phyloP scores from a whole-genome alignment of 2,329 filamentous ascomycete genomes.

The Aspergillus versicolor region DNA sequence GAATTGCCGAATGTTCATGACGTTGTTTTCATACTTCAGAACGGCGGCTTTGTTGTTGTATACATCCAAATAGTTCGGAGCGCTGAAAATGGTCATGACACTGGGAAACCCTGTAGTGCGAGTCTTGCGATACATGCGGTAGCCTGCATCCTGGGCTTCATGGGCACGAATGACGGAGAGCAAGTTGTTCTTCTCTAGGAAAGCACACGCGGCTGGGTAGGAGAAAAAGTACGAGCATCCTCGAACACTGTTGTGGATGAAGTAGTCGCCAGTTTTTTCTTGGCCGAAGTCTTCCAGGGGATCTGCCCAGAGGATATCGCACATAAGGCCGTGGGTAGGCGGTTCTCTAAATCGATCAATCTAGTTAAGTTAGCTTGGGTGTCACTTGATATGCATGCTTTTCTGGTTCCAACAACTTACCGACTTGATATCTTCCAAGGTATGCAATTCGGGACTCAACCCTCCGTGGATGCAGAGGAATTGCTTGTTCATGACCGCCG shows the following conservation, averaged over 20 bases:
- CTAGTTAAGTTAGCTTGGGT: conserved; percentile 46
- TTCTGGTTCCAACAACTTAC: conserved; percentile 53
- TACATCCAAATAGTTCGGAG: conserved; percentile 96
- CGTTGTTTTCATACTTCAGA: conserved; percentile 99
- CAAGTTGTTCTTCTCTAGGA: conserved; percentile 98
- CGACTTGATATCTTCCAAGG: conserved; percentile 86
- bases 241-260: conserved; percentile 96
- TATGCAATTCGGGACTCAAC: conserved; percentile 92
- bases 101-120: conserved; percentile 96
- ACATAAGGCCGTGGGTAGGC: conserved; percentile 97
- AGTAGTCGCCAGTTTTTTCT: conserved; percentile 97
- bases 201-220: conserved; percentile 93
- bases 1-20: conserved; percentile 99
- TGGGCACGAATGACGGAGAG: conserved; percentile 96
- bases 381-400: neutral
- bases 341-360: conserved; percentile 98
- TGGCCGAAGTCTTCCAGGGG: conserved; percentile 97
- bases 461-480: conserved; percentile 98
- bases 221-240: conserved; percentile 99
- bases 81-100: conserved; percentile 99
- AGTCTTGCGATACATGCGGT: conserved; percentile 99
- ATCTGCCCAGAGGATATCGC: conserved; percentile 98
- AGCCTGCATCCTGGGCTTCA: conserved; percentile 97
- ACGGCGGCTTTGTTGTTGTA: conserved; percentile 99
- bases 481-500: conserved; percentile 99